A percentile compares a stretch with the other conserved stretches of the same genome.
These are phyloP conservation scores for Xylaria arbuscula DNA, from an alignment of 2,329 filamentous ascomycete genomes.

Conservation along the genomic window DNA sequence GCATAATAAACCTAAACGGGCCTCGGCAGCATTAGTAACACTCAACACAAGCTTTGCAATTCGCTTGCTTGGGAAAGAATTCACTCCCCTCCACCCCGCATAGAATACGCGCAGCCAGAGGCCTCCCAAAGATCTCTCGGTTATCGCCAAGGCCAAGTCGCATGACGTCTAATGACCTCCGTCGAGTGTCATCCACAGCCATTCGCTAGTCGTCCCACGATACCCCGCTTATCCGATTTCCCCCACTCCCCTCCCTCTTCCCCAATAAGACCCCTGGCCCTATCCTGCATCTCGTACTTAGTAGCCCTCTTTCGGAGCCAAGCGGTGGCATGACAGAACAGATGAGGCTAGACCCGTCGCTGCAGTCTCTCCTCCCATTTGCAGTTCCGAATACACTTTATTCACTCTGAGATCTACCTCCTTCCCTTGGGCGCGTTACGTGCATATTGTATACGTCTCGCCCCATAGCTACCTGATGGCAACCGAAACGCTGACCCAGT, in stretches of 20 bases:
- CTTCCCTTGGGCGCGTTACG: conserved; percentile 20
- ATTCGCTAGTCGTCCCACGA: conserved; percentile 38
- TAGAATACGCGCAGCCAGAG: conserved; percentile 21
- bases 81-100: background rate
- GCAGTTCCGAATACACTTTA: conserved; percentile 8
- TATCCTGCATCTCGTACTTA: conserved; percentile 4
- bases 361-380: conserved; percentile 17
- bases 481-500: conserved; percentile 50
- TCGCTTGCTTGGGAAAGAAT: conserved; percentile 24
- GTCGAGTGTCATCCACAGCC: conserved; percentile 28
- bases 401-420: conserved; percentile 28
- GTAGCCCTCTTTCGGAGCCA: conserved; percentile 18
- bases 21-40: conserved; percentile 15
- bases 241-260: conserved; percentile 26
- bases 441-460: conserved; percentile 9
- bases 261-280: conserved; percentile 17
- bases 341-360: conserved; percentile 25
- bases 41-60: conserved; percentile 22
- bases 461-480: conserved; percentile 44
- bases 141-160: conserved; percentile 37
- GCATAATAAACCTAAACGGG: conserved; percentile 10
- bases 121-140: conserved; percentile 33
- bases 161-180: conserved; percentile 37
- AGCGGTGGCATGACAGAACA: conserved; percentile 23
- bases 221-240: conserved; percentile 35